Conservation (phyloP, 1,284 basidiomycete species). For the Malassezia sp. region DNA sequence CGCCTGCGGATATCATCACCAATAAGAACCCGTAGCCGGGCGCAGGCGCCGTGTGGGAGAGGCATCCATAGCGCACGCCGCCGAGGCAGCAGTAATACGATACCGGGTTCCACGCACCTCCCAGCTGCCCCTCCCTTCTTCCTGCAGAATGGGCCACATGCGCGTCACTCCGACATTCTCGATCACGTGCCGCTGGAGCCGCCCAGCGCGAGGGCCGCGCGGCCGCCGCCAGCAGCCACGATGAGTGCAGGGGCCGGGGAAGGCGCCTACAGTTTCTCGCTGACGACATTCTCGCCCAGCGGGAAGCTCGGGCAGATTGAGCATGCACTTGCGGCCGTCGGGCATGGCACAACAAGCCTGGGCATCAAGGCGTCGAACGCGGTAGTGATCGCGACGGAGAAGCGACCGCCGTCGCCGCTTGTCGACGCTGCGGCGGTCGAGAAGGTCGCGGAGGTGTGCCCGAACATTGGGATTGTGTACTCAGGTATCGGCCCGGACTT, state of each 20-base stretch:
- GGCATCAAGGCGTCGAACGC: constrained; percentile 99
- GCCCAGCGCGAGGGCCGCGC: constrained; percentile 10
- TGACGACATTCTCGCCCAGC: constrained; percentile 96
- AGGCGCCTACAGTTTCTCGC: constrained; percentile 66
- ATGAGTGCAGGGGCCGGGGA: constrained; percentile 44
- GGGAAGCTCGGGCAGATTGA: constrained; percentile 85
- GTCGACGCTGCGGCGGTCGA: constrained; percentile 96
- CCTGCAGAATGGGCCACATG: too few species aligned
- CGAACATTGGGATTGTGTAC: constrained; percentile 98
- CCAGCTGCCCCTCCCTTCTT: too few species aligned
- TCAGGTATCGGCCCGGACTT: constrained; percentile 96
- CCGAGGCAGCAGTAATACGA: too few species aligned
- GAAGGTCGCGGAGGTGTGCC: constrained; percentile 86
- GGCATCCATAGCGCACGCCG: too few species aligned
- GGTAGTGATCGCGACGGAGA: constrained; percentile 97
- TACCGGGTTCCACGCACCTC: too few species aligned
- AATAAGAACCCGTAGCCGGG: not conserved
- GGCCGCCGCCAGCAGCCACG: constrained; percentile 8
- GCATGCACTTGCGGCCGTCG: constrained; percentile 90
- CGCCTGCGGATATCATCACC: constrained; percentile 6
- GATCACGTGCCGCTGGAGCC: not conserved
- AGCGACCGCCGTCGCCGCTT: constrained; percentile 92
- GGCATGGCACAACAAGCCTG: constrained; percentile 74
- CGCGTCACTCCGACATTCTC: too few species aligned
- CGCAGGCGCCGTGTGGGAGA: too few species aligned